Percentiles rank a stretch among this genome's conserved stretches.
Evolutionary conservation across 495 filamentous ascomycete genomes (phyloP).

Genomic region (Xylaria sp.): DNA sequence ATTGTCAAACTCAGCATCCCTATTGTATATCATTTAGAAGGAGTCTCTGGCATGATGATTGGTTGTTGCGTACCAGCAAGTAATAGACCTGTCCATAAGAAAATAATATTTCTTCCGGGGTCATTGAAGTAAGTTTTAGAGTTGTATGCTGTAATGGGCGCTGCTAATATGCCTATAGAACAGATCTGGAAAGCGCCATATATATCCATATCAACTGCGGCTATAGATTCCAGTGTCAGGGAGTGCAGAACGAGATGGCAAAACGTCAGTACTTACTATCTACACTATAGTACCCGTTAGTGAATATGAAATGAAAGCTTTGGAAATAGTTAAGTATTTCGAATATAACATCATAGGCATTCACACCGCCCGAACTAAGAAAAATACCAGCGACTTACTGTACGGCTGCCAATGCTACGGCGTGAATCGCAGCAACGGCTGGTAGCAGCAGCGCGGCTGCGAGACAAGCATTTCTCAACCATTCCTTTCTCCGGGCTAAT

Average conservation of each 20-base stretch:
- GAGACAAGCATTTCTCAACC: conserved; percentile 64
- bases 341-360: not conserved
- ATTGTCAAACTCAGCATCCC: conserved; percentile 63
- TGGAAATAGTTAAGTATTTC: not conserved
- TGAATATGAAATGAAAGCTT: not conserved
- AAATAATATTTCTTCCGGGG: conserved; percentile 66
- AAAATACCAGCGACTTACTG: conserved; percentile 38
- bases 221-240: conserved; percentile 38
- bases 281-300: conserved; percentile 30
- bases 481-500: conserved; percentile 62
- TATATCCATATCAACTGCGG: conserved; percentile 68
- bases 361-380: not conserved
- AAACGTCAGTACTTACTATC: conserved; percentile 47
- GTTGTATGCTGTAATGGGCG: conserved; percentile 61
- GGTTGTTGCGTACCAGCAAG: conserved; percentile 54
- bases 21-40: conserved; percentile 35
- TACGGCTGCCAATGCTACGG: conserved; percentile 60
- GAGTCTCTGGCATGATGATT: not conserved
- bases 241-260: not conserved
- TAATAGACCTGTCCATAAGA: conserved; percentile 64
- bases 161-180: conserved; percentile 65
- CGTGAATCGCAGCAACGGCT: conserved; percentile 66
- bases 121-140: conserved; percentile 67
- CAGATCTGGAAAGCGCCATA: conserved; percentile 70
- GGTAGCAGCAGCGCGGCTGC: conserved; percentile 68